Evolutionary conservation across 192 early-diverging fungal genomes (phyloP).

Genomic region (Coemansia sp.): DNA sequence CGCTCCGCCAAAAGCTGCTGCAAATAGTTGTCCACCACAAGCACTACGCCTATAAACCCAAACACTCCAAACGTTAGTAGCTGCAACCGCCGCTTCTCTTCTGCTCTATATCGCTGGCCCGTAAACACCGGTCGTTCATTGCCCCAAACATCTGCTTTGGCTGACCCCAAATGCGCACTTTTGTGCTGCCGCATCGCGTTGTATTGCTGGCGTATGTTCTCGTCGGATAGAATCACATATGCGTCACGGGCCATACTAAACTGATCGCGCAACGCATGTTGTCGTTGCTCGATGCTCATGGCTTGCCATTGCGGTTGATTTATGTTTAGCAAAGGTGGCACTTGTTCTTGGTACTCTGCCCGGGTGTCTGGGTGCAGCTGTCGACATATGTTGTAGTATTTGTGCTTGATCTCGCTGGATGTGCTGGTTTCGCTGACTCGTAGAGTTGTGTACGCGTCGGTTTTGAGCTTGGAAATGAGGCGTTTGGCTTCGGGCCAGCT

Average conservation of each 20-base stretch:
- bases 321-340: constrained; percentile 1
- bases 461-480: constrained; percentile 19
- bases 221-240: constrained; percentile 30
- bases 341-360: background rate
- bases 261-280: constrained; percentile 16
- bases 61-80: constrained; percentile 15
- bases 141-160: constrained; percentile 20
- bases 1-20: constrained; percentile 14
- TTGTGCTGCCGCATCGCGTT: background rate
- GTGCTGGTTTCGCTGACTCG: constrained; percentile 17
- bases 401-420: constrained; percentile 25
- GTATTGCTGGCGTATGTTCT: constrained; percentile 17
- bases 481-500: constrained; percentile 11
- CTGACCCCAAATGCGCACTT: background rate
- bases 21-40: constrained; percentile 11
- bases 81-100: constrained; percentile 11
- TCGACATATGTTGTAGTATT: constrained; percentile 44
- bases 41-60: constrained; percentile 27
- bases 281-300: constrained; percentile 11
- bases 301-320: constrained; percentile 14
- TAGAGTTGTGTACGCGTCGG: constrained; percentile 25
- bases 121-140: constrained; percentile 26
- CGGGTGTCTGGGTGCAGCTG: constrained; percentile 41
- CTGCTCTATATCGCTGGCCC: background rate
- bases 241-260: constrained; percentile 25